A percentile compares a stretch with the other conserved stretches of the same genome.
Conservation (phyloP, 306 rosid genomes). For the Lithocarpus polystachyus region DNA sequence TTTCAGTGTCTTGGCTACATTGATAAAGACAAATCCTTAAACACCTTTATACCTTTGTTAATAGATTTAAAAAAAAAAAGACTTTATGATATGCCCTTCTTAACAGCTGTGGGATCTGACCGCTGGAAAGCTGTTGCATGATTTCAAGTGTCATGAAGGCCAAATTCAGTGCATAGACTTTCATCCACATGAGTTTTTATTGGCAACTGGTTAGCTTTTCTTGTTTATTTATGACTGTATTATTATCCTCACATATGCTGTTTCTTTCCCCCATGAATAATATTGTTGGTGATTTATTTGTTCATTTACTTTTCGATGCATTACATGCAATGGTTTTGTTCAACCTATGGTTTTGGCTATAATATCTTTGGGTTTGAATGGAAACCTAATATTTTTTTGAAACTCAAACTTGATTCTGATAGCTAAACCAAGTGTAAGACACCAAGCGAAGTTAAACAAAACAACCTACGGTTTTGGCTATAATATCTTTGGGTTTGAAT, state of each 20-base stretch:
- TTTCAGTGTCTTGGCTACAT: neutral
- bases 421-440: neutral
- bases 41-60: neutral
- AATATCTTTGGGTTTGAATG: neutral
- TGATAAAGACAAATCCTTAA: neutral
- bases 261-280: neutral
- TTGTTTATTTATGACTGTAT: slow-evolving; percentile 8
- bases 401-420: neutral
- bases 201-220: slow-evolving; percentile 82
- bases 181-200: slow-evolving; percentile 95
- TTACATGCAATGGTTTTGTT: no score
- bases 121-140: slow-evolving; percentile 94
- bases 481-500: neutral
- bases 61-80: neutral
- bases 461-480: neutral
- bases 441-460: no score
- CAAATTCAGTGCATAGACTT: slow-evolving; percentile 96
- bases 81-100: slow-evolving; percentile 17
- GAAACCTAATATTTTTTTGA: neutral
- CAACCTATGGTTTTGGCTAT: neutral
- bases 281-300: neutral
- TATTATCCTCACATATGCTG: neutral
- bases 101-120: slow-evolving; percentile 97
- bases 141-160: slow-evolving; percentile 92
- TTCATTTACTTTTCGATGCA: neutral